Base-by-base conservation (phyloP, 2,329 filamentous ascomycete species). In the Dactylellina sp. region DNA sequence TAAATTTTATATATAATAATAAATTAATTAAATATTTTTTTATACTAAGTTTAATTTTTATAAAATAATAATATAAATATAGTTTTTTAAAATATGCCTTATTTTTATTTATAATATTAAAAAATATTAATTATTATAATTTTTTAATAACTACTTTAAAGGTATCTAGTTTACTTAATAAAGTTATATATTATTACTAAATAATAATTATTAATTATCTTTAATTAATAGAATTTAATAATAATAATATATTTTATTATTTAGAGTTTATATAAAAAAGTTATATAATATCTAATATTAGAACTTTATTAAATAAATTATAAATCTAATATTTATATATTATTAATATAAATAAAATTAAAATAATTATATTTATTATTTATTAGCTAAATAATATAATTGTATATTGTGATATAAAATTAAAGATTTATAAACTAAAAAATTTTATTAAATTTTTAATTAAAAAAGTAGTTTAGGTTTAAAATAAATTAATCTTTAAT, bases 71-170 rank as follows among this genome's bases (percentile, higher is more conserved):
- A 7, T 50, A 50, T 50, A 50, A 24, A 24, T 24, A 22, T 22
- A 50, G 22, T 50, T 50, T 50, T 50, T 25, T 50, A 28, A 28
- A 50, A 50, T 50, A 24, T 9, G n/a, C 6, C 18, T 50, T 50
- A 50, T n/a, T 50, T 50, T 50, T 50, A 24, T 50, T 50, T 50
- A 50, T n/a, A 22, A 28, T 50, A 5, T 22, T 50, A 22, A 50
- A 50, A 24, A 50, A 50, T 50, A n/a, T 50, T 50, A 50, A 50
- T 22, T 50, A n/a, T 9, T 7, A 24, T 50, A 50, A 50, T 25
- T 50, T 50, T n/a, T 7, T 50, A n/a, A 24, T 50, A 50, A 24
- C 18, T n/a, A n/a, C 24, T 50, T 5, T n/a, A n/a, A 20, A 50
- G 24, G n/a, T 25, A 7, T 50, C 24, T 22, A 24, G 7, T 25